Percentiles rank a stretch among this genome's conserved stretches.
These are phyloP conservation scores for Penicillium sp. DNA, from an alignment of 2,329 filamentous ascomycete species.

Conservation along the genomic window DNA sequence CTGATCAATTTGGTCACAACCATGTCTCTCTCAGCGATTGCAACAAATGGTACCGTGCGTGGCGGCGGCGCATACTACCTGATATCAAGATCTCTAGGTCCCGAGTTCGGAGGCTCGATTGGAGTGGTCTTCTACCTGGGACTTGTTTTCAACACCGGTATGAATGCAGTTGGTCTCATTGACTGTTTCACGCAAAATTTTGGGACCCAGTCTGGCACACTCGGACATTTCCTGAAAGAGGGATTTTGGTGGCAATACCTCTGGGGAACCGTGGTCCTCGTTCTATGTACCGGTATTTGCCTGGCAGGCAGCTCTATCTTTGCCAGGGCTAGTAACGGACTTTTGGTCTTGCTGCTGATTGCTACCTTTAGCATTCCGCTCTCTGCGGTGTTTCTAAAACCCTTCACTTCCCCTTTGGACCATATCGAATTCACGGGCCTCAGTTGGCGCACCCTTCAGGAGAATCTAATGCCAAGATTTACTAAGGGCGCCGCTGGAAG, in stretches of 20 bases:
- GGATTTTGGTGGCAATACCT: conserved; percentile 73
- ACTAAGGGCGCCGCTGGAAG: conserved; percentile 58
- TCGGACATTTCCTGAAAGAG: conserved; percentile 57
- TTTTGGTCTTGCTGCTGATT: conserved; percentile 64
- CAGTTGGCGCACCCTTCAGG: conserved; percentile 61
- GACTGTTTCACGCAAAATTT: conserved; percentile 76
- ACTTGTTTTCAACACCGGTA: conserved; percentile 77
- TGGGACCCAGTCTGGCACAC: conserved; percentile 52
- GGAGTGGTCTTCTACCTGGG: conserved; percentile 86
- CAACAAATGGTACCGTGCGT: conserved; percentile 81
- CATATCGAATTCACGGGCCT: conserved; percentile 72
- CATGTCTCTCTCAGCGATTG: conserved; percentile 80
- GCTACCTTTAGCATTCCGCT: conserved; percentile 76
- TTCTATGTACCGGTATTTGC: conserved; percentile 68
- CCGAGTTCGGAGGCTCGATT: conserved; percentile 84
- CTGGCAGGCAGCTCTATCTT: conserved; percentile 75
- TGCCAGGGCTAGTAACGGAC: conserved; percentile 69
- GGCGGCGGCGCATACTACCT: conserved; percentile 85
- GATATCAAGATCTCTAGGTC: conserved; percentile 77
- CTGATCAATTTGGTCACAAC: conserved; percentile 76
- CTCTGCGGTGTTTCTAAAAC: conserved; percentile 62
- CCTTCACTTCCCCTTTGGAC: conserved; percentile 58
- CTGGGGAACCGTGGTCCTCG: conserved; percentile 64
- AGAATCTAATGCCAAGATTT: conserved; percentile 66
- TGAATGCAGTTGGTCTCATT: conserved; percentile 81